Base-by-base conservation (phyloP, 176 grass and related monocot genomes). In the Rhipidocladum racemiflorum region DNA sequence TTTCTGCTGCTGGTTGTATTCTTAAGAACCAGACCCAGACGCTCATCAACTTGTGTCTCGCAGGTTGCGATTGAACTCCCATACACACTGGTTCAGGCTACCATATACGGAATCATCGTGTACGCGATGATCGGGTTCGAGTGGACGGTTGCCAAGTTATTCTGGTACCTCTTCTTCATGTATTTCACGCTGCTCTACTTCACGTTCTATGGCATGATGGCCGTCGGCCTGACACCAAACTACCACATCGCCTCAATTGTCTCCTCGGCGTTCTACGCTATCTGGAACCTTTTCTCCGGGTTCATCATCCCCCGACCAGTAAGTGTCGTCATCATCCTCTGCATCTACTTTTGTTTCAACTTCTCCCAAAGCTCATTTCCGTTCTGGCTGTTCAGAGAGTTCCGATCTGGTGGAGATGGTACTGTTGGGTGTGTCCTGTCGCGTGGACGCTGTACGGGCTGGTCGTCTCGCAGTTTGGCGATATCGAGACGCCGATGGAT, bases 191-290 rank as follows among this genome's bases (percentile, higher is more conserved):
- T 97, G 3, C 92, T 97, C 45, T 94, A 97, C 68, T 97, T 94
- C 95, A 97, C 92, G 51, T 97, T 91, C 80, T 97, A 97, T 2
- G 95, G 95, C 63, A 97, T 94, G 95, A 92, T 97, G 95, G 78
- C 81, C 7, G 92, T 97, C 0, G 95, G 90, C n/a, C 14, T 97
- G 70, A 97, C 92, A 36, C 88, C 95, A 6, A 97, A 87, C 73
- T 89, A 94, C 83, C 82, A 94, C 20, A 86, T 92, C 0, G 90
- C 92, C 18, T 50, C 86, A 0, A 94, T 97, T 9, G 77, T 92
- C 57, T 94, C 95, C 7, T 46, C 92, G 4, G 80, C 88, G 4
- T 97, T 94, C 73, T 94, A 91, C 17, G 78, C 14, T 15, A 53
- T 92, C 20, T 97, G 95, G 95, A 94, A 92, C 40, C 78, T 94